A percentile compares a stretch with the other conserved stretches of the same genome.
Evolutionary conservation across 768 basidiomycete genomes (phyloP).

Genomic region (Tubosaeta sp.): DNA sequence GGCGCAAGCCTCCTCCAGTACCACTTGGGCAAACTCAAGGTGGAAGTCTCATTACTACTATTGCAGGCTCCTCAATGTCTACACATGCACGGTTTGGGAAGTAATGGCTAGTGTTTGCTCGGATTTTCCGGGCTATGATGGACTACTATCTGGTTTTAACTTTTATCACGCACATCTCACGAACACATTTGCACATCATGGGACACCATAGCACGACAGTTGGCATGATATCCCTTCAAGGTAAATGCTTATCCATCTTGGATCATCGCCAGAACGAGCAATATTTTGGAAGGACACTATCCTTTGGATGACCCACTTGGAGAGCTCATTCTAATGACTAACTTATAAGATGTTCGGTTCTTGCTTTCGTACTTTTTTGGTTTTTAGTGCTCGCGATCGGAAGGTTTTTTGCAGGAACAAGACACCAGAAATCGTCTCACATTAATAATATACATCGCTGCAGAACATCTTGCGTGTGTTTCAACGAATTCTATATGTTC

Average conservation of each 20-base stretch:
- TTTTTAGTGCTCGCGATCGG: neutral
- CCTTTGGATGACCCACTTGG: neutral
- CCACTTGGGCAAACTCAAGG: conserved; percentile 48
- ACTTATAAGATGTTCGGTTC: neutral
- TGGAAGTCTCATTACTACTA: conserved; percentile 58
- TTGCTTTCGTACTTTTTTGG: neutral
- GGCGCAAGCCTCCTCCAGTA: conserved; percentile 69
- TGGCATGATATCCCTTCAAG: conserved; percentile 12
- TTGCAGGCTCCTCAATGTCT: conserved; percentile 38
- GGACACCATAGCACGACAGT: conserved; percentile 22
- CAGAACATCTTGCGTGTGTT: no score
- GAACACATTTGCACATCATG: conserved; percentile 17
- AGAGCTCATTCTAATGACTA: neutral
- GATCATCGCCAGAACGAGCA: conserved; percentile 3
- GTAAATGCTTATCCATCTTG: conserved; percentile 8
- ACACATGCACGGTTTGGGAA: conserved; percentile 16
- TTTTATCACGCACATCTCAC: conserved; percentile 12
- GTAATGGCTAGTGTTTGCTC: conserved; percentile 6
- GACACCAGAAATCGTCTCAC: neutral
- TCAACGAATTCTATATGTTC: no score
- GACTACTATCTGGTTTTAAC: conserved; percentile 5
- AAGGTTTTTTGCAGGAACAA: neutral
- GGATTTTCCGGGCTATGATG: neutral
- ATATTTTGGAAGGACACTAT: neutral
- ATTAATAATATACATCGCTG: neutral